These are phyloP conservation scores for Gossypium stocksii DNA, from an alignment of 345 rosid genomes.

Conservation along the genomic window DNA sequence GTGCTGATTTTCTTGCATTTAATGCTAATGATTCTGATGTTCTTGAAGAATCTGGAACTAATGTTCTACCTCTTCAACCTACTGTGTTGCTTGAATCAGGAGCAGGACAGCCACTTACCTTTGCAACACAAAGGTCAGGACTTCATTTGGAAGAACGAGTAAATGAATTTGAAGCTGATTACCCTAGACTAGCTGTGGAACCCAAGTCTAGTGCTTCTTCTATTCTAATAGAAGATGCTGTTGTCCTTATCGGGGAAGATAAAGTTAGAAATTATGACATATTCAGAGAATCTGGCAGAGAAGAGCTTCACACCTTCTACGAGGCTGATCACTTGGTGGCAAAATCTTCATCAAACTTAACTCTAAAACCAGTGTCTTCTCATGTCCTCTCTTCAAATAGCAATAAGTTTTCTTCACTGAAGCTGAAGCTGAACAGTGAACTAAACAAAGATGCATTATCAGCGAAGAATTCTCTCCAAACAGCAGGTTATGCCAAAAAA, in stretches of 20 bases:
- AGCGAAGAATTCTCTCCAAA: slow-evolving; percentile 24
- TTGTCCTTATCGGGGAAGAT: slow-evolving; percentile 23
- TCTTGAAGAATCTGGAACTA: slow-evolving; percentile 29
- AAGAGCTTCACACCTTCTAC: slow-evolving; percentile 59
- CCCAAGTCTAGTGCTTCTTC: slow-evolving; percentile 27
- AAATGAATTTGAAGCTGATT: slow-evolving; percentile 23
- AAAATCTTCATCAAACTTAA: slow-evolving; percentile 31
- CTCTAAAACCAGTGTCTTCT: slow-evolving; percentile 37
- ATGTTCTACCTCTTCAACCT: slow-evolving; percentile 20
- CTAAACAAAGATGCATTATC: slow-evolving; percentile 27
- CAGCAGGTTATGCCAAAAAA: slow-evolving; percentile 48
- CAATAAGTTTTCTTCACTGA: slow-evolving; percentile 40
- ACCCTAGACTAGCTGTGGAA: slow-evolving; percentile 20
- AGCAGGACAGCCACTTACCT: slow-evolving; percentile 31
- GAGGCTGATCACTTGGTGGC: slow-evolving; percentile 33
- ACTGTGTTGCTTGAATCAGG: slow-evolving; percentile 28
- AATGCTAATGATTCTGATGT: not conserved
- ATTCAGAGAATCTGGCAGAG: slow-evolving; percentile 40
- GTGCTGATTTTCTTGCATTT: slow-evolving; percentile 24
- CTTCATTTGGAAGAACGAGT: slow-evolving; percentile 26
- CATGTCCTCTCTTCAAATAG: slow-evolving; percentile 31
- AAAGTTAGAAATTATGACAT: slow-evolving; percentile 24
- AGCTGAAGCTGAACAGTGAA: slow-evolving; percentile 36
- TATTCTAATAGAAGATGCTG: slow-evolving; percentile 25
- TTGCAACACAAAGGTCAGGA: slow-evolving; percentile 29